These are phyloP conservation scores for Naematelia encephala DNA, from an alignment of 768 basidiomycete species.

Conservation along the genomic window DNA sequence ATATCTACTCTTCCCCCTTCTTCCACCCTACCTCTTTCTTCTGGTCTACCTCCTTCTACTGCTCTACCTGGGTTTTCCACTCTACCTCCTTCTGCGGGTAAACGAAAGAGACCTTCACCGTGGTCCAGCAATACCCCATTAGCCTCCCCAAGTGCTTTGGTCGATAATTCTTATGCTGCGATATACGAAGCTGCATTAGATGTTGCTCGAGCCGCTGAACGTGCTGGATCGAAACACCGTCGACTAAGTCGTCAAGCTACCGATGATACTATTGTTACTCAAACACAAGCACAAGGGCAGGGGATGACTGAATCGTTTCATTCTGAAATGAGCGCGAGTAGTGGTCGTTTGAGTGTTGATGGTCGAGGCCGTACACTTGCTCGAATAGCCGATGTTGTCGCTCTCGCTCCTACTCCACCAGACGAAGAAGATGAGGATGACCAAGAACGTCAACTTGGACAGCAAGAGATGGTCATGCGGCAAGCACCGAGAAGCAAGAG, in stretches of 20 bases:
- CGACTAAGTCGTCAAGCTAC: constrained; percentile 16
- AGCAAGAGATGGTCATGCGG: constrained; percentile 13
- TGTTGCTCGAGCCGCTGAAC: constrained; percentile 45
- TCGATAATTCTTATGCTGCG: constrained; percentile 25
- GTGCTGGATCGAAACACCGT: constrained; percentile 25
- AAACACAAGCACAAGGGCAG: constrained; percentile 52
- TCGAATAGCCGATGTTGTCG: constrained; percentile 4
- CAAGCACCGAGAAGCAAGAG: constrained; percentile 35
- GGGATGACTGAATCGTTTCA: constrained; percentile 71
- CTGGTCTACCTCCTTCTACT: no score
- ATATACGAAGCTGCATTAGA: constrained; percentile 48
- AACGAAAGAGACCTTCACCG: not conserved
- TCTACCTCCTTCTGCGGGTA: not conserved
- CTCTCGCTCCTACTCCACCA: constrained; percentile 5
- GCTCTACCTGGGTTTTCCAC: no score
- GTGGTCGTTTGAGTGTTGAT: constrained; percentile 3
- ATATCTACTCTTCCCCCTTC: no score
- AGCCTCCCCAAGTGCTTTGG: not conserved
- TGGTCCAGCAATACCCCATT: not conserved
- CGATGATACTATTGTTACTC: constrained; percentile 2
- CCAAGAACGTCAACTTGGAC: constrained; percentile 19
- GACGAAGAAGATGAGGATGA: constrained; percentile 11
- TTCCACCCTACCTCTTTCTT: not conserved
- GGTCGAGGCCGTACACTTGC: constrained; percentile 21
- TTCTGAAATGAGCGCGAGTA: constrained; percentile 57